Conservation (phyloP, 352 stramenopile species). For the Pythium plurisporium region DNA sequence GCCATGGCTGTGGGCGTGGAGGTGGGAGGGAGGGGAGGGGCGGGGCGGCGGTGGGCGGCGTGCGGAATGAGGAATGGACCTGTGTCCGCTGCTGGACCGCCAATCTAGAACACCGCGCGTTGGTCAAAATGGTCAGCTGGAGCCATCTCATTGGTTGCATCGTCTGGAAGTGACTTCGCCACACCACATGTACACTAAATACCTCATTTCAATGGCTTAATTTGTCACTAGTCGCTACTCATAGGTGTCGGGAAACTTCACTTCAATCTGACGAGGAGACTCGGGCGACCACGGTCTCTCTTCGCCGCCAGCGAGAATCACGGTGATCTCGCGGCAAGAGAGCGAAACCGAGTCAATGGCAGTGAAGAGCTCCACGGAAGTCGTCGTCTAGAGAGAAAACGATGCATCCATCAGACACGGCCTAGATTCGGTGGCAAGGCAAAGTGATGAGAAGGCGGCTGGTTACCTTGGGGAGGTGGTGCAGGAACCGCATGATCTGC, state of each 20-base stretch:
- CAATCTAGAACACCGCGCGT: conserved; percentile 11
- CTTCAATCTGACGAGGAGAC: conserved; percentile 42
- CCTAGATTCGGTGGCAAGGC: neutral
- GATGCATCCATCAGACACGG: neutral
- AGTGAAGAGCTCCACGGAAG: conserved; percentile 55
- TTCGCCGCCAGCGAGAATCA: conserved; percentile 56
- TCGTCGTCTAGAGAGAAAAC: conserved; percentile 40
- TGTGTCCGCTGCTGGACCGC: conserved; percentile 4
- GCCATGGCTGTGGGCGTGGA: conserved; percentile 3
- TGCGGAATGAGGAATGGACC: neutral
- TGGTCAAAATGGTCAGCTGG: conserved; percentile 5
- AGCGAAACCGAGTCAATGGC: conserved; percentile 62
- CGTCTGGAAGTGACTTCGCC: neutral
- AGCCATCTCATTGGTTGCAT: conserved; percentile 16
- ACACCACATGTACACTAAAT: conserved; percentile 11
- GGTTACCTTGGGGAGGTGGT: conserved; percentile 72
- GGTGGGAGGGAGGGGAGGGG: neutral
- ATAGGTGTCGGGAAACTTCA: conserved; percentile 79
- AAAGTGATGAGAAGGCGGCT: neutral
- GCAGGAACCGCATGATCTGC: conserved; percentile 75
- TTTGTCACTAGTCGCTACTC: conserved; percentile 33
- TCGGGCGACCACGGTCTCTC: conserved; percentile 69
- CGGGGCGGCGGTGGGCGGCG: neutral
- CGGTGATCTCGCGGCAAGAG: conserved; percentile 65
- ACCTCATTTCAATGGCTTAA: conserved; percentile 9